Evolutionary conservation across 2,329 filamentous ascomycete species (phyloP).

Genomic region (Dactylellina leptospora): DNA sequence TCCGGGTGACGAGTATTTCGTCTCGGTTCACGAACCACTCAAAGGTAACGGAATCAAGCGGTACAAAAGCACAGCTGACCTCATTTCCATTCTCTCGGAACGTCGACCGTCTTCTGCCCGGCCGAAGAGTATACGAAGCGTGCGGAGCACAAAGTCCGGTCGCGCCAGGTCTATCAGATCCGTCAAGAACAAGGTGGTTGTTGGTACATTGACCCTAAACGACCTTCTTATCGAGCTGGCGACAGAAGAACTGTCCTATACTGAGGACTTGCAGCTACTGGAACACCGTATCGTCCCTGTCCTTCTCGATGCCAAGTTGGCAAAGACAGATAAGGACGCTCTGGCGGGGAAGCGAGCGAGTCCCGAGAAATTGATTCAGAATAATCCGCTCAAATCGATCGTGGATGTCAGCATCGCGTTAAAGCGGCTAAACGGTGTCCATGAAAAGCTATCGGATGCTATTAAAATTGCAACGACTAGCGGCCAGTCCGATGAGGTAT

Average conservation of each 20-base stretch:
- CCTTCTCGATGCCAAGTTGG: conserved; percentile 77
- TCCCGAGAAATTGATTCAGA: conserved; percentile 47
- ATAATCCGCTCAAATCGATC: conserved; percentile 80
- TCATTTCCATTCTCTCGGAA: conserved; percentile 87
- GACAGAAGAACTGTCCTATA: conserved; percentile 86
- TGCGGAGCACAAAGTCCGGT: conserved; percentile 57
- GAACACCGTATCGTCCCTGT: conserved; percentile 96
- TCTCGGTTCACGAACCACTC: conserved; percentile 44
- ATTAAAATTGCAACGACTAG: conserved; percentile 33
- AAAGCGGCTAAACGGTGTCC: conserved; percentile 80
- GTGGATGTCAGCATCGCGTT: conserved; percentile 92
- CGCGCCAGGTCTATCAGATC: conserved; percentile 37
- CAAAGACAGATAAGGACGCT: conserved; percentile 69
- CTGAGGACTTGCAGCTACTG: conserved; percentile 87
- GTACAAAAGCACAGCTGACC: conserved; percentile 88
- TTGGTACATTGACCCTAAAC: conserved; percentile 73
- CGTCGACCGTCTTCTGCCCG: conserved; percentile 61
- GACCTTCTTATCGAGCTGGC: conserved; percentile 82
- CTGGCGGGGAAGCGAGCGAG: conserved; percentile 48
- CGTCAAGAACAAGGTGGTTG: conserved; percentile 55
- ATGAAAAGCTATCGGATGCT: conserved; percentile 78
- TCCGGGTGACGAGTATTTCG: conserved; percentile 51
- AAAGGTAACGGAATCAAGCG: conserved; percentile 60
- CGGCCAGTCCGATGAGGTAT: conserved; percentile 1
- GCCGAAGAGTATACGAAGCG: conserved; percentile 75